Base-by-base conservation (phyloP, 2,329 filamentous ascomycete genomes). In the Cordyceps javanica region DNA sequence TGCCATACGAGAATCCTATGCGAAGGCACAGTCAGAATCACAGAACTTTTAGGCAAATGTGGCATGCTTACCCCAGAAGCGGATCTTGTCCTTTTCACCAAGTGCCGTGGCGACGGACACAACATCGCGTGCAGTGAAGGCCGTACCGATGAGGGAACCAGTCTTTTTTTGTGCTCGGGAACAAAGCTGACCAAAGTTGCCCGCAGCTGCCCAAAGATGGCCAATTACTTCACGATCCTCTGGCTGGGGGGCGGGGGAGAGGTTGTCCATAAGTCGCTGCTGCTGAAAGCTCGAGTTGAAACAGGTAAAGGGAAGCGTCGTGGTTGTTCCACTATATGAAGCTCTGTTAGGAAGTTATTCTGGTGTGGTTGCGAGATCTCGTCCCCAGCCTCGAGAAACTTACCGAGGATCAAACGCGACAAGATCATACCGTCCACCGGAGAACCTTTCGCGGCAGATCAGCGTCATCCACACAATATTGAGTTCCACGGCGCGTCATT, bases 1-100 rank as follows among this genome's bases (percentile, higher is more conserved):
- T 73, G 14, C 75, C 74, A 55, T 77, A 77, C 2, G 73, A 76
- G 58, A 71, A 63, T 3, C 23, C 9, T 21, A 25, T 6, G n/a
- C 3, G 26, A 32, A 23, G 8, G 3, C 21, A 36, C 23, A 3
- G 19, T 50, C 25, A 57, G 13, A 3, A 32, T 34, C 14, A 36
- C 25, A n/a, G 19, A 42, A 11, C 10, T 3, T 34, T 8, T n/a
- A 1, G 13, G 11, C 8, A 19, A 38, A 13, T 7, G 2, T 5
- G 16, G 4, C 10, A 13, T n/a, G 8, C 67, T 59, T 32, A 69
- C 70, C 70, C 66, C 64, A 71, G 55, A 67, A 72, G 51, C 68
- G 59, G 13, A 71, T 51, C 59, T 68, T 32, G 23, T 67, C 64
- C 53, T 70, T 67, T 39, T 68, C 66, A 7, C 62, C 66, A 2